phyloP scores from a whole-genome alignment of 345 rosid genomes.

The Moricandia arvensis region DNA sequence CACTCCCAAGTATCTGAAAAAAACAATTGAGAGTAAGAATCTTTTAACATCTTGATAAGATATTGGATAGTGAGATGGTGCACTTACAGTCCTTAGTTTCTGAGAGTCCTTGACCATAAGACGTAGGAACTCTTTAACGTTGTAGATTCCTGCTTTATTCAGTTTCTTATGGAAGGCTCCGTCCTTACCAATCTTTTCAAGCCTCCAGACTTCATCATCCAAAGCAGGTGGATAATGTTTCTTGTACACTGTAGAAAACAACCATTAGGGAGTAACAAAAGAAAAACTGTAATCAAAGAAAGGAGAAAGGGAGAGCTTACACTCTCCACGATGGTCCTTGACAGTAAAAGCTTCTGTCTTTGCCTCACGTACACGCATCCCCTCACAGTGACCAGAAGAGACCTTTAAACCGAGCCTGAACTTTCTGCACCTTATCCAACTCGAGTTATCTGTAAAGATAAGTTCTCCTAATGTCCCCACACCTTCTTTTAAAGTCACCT shows the following conservation, averaged over 20 bases:
- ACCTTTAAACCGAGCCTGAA: constrained; percentile 90
- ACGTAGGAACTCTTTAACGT: constrained; percentile 83
- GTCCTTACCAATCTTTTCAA: constrained; percentile 97
- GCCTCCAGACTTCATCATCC: constrained; percentile 91
- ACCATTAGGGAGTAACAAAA: neutral
- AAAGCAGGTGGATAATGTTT: constrained; percentile 95
- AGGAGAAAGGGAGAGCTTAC: constrained; percentile 45
- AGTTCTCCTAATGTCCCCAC: constrained; percentile 95
- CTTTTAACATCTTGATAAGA: constrained; percentile 4
- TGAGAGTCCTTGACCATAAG: constrained; percentile 84
- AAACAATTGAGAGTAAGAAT: constrained; percentile 21
- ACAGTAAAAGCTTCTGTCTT: constrained; percentile 96
- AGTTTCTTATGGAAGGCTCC: constrained; percentile 97
- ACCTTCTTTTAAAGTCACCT: constrained; percentile 83
- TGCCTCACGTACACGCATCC: constrained; percentile 82
- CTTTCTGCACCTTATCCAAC: constrained; percentile 97
- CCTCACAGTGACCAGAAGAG: constrained; percentile 64
- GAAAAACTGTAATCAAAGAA: neutral
- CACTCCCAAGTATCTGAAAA: constrained; percentile 93
- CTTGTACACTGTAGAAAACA: constrained; percentile 67
- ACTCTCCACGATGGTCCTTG: constrained; percentile 96
- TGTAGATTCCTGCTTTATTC: constrained; percentile 73
- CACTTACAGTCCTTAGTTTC: constrained; percentile 71
- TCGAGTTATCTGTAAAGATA: constrained; percentile 89
- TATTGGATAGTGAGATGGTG: neutral